Conservation (phyloP, 2,329 filamentous ascomycete genomes). For the Scedosporium minutisporum region DNA sequence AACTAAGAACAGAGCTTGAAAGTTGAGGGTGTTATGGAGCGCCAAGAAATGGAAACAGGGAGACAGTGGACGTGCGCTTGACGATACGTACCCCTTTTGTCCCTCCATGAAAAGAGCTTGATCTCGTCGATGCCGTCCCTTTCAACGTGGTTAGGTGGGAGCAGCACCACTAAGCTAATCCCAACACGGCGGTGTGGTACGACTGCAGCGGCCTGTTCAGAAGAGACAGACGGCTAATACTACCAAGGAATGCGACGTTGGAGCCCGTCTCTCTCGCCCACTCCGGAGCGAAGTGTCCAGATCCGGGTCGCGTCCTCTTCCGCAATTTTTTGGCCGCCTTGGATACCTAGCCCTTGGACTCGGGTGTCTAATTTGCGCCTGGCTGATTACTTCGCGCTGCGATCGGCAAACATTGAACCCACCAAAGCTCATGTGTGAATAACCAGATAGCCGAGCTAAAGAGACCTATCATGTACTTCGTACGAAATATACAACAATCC, state of each 20-base stretch:
- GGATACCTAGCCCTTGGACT: neutral
- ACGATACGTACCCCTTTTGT: no score
- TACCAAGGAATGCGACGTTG: neutral
- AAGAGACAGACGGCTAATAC: neutral
- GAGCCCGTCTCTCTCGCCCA: neutral
- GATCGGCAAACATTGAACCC: neutral
- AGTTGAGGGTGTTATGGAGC: neutral
- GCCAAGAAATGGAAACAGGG: neutral
- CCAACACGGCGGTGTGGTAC: neutral
- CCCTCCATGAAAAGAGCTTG: no score
- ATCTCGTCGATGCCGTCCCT: neutral
- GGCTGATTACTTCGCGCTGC: neutral
- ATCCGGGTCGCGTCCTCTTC: neutral
- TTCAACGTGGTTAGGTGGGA: neutral
- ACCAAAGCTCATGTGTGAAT: no score
- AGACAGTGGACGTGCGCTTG: neutral
- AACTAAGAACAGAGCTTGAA: no score
- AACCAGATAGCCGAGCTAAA: no score
- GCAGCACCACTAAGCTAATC: neutral
- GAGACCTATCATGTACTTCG: no score
- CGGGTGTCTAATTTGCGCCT: neutral
- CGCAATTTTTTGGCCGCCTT: neutral
- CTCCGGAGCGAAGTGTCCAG: neutral
- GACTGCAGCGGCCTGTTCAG: neutral
- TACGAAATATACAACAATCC: no score